phyloP scores from a whole-genome alignment of 2,329 filamentous ascomycete genomes.

The Xylariaceae sp. region DNA sequence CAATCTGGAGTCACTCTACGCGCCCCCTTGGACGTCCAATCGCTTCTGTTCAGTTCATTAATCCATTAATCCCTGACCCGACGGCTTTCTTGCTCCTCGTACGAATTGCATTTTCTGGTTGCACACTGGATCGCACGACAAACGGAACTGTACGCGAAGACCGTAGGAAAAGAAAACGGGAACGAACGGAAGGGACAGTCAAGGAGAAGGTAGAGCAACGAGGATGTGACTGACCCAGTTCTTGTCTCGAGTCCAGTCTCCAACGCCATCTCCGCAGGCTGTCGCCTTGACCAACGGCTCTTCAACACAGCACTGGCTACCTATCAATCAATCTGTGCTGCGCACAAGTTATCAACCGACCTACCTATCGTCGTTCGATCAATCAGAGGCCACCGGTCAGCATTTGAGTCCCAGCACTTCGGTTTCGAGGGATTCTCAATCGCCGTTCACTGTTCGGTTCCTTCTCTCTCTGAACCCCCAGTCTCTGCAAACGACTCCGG shows the following conservation, averaged over 20 bases:
- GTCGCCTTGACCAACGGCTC: background rate
- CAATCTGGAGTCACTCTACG: conserved; percentile 20
- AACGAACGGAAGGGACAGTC: background rate
- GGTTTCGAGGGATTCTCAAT: background rate
- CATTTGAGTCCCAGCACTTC: background rate
- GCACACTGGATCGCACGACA: conserved; percentile 14
- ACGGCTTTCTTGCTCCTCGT: conserved; percentile 12
- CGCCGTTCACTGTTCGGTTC: background rate
- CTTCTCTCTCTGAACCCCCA: background rate
- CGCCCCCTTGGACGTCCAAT: conserved; percentile 17
- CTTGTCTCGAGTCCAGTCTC: conserved; percentile 1
- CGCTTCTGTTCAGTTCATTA: conserved; percentile 14
- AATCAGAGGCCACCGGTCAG: background rate
- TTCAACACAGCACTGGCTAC: background rate
- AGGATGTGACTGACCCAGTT: conserved; percentile 1
- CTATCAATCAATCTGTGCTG: background rate
- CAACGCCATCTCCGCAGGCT: background rate
- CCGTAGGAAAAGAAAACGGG: background rate
- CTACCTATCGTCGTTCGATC: background rate
- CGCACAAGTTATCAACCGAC: background rate
- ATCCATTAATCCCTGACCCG: conserved; percentile 18
- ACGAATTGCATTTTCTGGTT: conserved; percentile 15
- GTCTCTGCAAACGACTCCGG: background rate
- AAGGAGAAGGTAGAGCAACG: background rate
- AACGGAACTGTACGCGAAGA: conserved; percentile 6